Conservation (phyloP, 345 rosid genomes). For the Dimocarpus longan region DNA sequence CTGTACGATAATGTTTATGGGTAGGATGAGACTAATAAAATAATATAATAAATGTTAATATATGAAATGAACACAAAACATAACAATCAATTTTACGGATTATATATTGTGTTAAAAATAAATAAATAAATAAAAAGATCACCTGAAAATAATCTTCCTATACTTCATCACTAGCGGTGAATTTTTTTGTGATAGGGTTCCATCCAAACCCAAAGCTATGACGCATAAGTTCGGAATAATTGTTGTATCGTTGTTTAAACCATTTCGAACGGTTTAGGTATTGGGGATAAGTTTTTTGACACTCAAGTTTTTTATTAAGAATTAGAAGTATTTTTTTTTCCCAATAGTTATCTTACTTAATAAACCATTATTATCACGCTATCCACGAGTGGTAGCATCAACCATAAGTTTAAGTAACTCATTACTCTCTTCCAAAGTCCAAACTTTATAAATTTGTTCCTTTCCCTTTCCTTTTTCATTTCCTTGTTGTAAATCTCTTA, state of each 20-base stretch:
- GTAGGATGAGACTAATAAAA: too few relatives aligned
- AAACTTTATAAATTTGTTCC: neutral
- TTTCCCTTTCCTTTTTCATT: neutral
- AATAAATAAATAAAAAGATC: too few relatives aligned
- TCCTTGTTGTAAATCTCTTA: neutral
- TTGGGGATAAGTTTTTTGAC: neutral
- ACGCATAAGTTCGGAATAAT: neutral
- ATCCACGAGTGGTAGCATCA: neutral
- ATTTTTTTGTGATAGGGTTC: neutral
- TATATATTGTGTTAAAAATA: too few relatives aligned
- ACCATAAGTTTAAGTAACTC: too few relatives aligned
- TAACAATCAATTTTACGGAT: too few relatives aligned
- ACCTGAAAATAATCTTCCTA: neutral
- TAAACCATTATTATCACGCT: neutral
- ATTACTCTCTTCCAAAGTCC: neutral
- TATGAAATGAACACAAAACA: too few relatives aligned
- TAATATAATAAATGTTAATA: too few relatives aligned
- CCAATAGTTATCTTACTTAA: neutral
- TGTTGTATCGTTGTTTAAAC: neutral
- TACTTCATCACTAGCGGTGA: neutral
- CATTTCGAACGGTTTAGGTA: neutral
- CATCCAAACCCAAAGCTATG: neutral
- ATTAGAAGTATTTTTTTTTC: neutral
- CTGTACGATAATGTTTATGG: too few relatives aligned
- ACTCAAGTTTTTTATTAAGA: neutral